phyloP scores from a whole-genome alignment of 768 basidiomycete species.

The Cystobasidium onofrii region DNA sequence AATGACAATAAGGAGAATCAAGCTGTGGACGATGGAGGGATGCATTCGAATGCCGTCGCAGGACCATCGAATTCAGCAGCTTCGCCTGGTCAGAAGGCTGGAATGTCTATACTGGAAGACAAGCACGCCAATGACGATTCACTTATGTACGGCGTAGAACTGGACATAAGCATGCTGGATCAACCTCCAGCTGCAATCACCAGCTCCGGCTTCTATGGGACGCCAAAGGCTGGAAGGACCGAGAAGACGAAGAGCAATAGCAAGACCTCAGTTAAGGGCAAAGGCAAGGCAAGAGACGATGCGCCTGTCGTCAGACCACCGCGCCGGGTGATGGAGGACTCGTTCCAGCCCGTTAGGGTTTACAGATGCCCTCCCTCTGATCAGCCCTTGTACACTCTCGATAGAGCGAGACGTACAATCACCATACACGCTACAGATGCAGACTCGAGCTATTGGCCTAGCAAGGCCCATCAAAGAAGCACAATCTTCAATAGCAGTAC shows the following conservation, averaged over 20 bases:
- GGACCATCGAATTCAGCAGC: neutral
- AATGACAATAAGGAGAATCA: neutral
- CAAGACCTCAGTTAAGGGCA: neutral
- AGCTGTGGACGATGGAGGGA: too few relatives aligned
- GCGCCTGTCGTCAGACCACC: neutral
- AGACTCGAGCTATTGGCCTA: conserved; percentile 6
- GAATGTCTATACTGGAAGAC: neutral
- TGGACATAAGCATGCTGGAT: neutral
- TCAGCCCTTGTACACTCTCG: neutral
- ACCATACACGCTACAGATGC: conserved; percentile 25
- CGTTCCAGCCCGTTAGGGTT: neutral
- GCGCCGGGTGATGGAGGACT: neutral
- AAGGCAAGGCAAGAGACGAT: neutral
- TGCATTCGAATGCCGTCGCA: neutral
- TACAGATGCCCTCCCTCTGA: conserved; percentile 5
- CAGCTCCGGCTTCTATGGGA: conserved; percentile 4
- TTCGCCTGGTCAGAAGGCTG: neutral
- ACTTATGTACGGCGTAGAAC: neutral
- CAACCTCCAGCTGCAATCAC: neutral
- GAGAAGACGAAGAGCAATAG: neutral
- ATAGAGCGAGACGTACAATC: neutral
- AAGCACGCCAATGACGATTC: neutral
- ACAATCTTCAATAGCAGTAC: neutral
- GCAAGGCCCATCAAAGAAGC: neutral
- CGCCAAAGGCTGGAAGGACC: neutral